Base-by-base conservation (phyloP, 2,329 filamentous ascomycete species). In the Colletotrichum sp. region DNA sequence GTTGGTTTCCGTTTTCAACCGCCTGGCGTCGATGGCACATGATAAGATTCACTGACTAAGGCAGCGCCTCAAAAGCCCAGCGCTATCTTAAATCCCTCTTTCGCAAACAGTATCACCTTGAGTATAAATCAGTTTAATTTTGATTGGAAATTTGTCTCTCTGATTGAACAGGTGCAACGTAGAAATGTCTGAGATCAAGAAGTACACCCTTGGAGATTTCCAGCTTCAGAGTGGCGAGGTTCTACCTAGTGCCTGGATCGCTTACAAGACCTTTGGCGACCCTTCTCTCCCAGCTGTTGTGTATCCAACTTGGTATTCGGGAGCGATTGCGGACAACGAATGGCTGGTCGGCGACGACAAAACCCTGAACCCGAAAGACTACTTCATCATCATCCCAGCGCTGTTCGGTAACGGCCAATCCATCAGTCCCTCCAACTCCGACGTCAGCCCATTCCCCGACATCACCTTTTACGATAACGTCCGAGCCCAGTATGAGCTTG, bases 221-320 rank as follows among this genome's bases (percentile, higher is more conserved):
- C 85, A 89, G 76, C 90, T 96, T 4, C 90, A 93, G 80, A 92
- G 89, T 30, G 93, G 93, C 52, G 87, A 87, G n/a, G 87, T 85
- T 8, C 88, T 96, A 21, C 88, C 89, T 3, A 83, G 90, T 78
- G 94, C 95, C 2, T 90, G 91, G 80, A 91, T 96, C 70, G 93
- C 94, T 18, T 96, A 95, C 87, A 95, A 94, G 83, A 95, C 94
- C 0, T 93, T 94, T 79, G 95, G 95, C 24, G 87, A 92, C 72
- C 82, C 90, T 0, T 88, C 86, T 0, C 87, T 85, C 8, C 94
- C 94, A 9, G 92, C 92, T 4, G 90, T 96, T 74, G 90, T 96
- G 76, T 96, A 96, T 80, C 95, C 94, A 3, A 92, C 92, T 3
- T 96, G 94, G 94, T 96, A 93, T 82, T 84, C 82, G 69, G 84